phyloP scores from a whole-genome alignment of 1,139 yeast species.

The Schwanniomyces etchellsii region DNA sequence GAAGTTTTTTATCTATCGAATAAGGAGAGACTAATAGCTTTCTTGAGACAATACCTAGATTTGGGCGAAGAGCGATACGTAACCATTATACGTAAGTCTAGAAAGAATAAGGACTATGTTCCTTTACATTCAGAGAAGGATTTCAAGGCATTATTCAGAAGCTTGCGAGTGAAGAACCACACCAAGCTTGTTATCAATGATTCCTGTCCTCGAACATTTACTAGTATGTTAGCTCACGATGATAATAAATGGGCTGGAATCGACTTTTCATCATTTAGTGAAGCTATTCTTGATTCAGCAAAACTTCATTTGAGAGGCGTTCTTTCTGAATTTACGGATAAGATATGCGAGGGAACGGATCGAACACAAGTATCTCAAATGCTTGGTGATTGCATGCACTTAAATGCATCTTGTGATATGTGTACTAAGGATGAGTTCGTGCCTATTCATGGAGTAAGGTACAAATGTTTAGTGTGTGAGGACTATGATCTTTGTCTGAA shows the following conservation, averaged over 20 bases:
- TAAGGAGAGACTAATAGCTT: conserved; percentile 12
- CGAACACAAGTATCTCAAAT: neutral
- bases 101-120: conserved; percentile 37
- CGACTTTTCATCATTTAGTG: conserved; percentile 19
- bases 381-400: neutral
- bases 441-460: conserved; percentile 45
- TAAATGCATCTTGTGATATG: conserved; percentile 35
- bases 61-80: conserved; percentile 2
- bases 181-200: conserved; percentile 26
- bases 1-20: conserved; percentile 9
- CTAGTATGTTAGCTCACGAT: neutral
- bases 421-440: conserved; percentile 27
- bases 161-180: conserved; percentile 40
- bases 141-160: conserved; percentile 40
- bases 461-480: conserved; percentile 47
- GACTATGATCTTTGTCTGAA: conserved; percentile 53
- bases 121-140: conserved; percentile 34
- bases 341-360: neutral
- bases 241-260: conserved; percentile 10
- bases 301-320: conserved; percentile 19
- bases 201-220: neutral
- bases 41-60: conserved; percentile 7
- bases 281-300: conserved; percentile 19
- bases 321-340: conserved; percentile 10
- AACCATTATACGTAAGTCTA: conserved; percentile 30